These are phyloP conservation scores for Tetrastigma voinierianum DNA, from an alignment of 164 flowering plant species.

Conservation along the genomic window DNA sequence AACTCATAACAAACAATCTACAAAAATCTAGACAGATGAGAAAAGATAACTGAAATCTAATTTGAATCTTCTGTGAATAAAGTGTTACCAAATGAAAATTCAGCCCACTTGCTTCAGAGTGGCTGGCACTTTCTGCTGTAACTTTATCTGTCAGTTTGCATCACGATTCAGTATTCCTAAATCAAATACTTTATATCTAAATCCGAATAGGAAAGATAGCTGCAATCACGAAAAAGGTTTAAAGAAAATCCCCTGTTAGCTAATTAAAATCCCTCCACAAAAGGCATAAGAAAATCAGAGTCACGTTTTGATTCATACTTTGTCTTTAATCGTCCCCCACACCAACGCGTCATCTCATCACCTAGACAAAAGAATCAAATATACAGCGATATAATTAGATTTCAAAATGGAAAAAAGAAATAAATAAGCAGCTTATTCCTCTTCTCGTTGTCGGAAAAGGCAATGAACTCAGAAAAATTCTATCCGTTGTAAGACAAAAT, in stretches of 20 bases:
- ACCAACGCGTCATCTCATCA: conserved; percentile 96
- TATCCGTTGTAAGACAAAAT: too few relatives aligned
- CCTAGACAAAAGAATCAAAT: conserved; percentile 39
- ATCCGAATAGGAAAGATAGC: conserved; percentile 77
- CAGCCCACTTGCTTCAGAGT: conserved; percentile 57
- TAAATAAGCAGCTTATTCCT: background rate
- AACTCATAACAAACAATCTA: too few relatives aligned
- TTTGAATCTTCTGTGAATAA: too few relatives aligned
- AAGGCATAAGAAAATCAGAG: background rate
- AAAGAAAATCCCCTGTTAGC: conserved; percentile 1
- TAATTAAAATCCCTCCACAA: background rate
- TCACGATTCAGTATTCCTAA: conserved; percentile 81
- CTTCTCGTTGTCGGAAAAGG: background rate
- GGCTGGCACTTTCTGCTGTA: conserved; percentile 86
- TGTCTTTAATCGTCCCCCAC: conserved; percentile 87
- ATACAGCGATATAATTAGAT: background rate
- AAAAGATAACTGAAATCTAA: too few relatives aligned
- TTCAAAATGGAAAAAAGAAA: background rate
- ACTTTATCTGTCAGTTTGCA: conserved; percentile 79
- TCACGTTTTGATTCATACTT: conserved; percentile 39
- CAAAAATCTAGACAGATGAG: too few relatives aligned
- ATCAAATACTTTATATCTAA: conserved; percentile 80
- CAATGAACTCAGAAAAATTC: too few relatives aligned
- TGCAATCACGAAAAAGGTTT: conserved; percentile 22
- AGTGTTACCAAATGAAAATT: background rate